Percentiles rank a stretch among this genome's conserved stretches.
Evolutionary conservation across 352 stramenopile genomes (phyloP).

Genomic region (Phytophthora rubi): DNA sequence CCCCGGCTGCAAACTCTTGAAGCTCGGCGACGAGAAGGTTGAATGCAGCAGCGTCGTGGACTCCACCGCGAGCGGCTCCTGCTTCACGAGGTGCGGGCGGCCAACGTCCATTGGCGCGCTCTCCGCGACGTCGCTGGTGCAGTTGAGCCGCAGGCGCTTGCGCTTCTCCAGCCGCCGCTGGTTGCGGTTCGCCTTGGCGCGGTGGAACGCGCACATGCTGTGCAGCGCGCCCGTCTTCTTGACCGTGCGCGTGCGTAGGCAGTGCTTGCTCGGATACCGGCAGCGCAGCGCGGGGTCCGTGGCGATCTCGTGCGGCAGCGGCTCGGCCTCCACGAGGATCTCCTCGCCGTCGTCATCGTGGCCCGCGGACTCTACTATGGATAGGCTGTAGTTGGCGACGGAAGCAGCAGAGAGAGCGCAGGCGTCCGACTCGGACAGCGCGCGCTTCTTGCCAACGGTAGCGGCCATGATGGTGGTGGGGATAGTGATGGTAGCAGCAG

Average conservation of each 20-base stretch:
- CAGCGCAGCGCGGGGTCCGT: slow-evolving; percentile 47
- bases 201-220: slow-evolving; percentile 67
- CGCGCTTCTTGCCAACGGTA: slow-evolving; percentile 25
- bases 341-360: slow-evolving; percentile 42
- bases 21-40: slow-evolving; percentile 3
- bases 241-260: slow-evolving; percentile 55
- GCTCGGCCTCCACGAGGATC: slow-evolving; percentile 42
- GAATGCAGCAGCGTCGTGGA: slow-evolving; percentile 15
- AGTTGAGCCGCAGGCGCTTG: slow-evolving; percentile 34
- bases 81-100: slow-evolving; percentile 6
- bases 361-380: slow-evolving; percentile 1
- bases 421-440: neutral
- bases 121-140: slow-evolving; percentile 7
- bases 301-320: slow-evolving; percentile 48
- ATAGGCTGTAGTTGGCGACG: neutral
- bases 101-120: neutral
- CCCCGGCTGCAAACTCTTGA: slow-evolving; percentile 11
- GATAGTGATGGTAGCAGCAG: neutral
- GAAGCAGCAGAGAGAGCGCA: neutral
- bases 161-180: slow-evolving; percentile 59
- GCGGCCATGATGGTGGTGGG: neutral
- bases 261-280: slow-evolving; percentile 62
- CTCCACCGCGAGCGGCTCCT: neutral
- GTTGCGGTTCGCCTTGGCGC: slow-evolving; percentile 62
- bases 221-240: slow-evolving; percentile 71